Base-by-base conservation (phyloP, 225 moss, liverwort and hornwort genomes). In the Thuidium tamariscinum region DNA sequence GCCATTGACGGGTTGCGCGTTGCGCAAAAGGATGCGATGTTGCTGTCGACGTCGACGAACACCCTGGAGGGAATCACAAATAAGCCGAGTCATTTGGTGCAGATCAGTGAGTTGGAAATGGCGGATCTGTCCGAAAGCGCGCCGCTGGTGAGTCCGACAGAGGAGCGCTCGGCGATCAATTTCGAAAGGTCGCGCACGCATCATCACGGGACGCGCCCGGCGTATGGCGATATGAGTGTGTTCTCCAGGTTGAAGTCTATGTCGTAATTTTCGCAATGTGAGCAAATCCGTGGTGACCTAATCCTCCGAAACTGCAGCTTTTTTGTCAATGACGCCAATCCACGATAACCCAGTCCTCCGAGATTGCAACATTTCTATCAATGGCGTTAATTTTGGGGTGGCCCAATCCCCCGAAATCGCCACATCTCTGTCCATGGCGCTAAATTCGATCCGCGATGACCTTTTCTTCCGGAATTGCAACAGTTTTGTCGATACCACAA, bases 171-270 rank as follows among this genome's bases (percentile, higher is more conserved):
- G 64, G 56, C 29, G 41, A 74, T 83, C 54, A 86, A 36, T 56
- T 86, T 91, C 16, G 84, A 81, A 48, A 81, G 81, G 51, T 84
- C 84, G 25, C 85, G 84, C 77, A 76, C 88, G 51, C 80, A 86
- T 74, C 83, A 86, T 26, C 88, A 88, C 59, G 60, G 88, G 16
- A 73, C 82, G 19, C 84, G 85, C 64, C 67, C 83, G 29, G 60
- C 42, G 18, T 67, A 11, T 44, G 88, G 73, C 49, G 90, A 88
- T n/a, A 41, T 13, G 49, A 88, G 42, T 41, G 42, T 46, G 57
- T 82, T 90, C 71, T 90, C 88, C 65, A 85, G 82, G 66, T n/a
- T 90, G 83, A 90, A 88, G 67, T 86, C 88, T 32, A 7, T 83
- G 25, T 73, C 85, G 14, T 88, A 37, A 65, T 7, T 49, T 37